Conservation (phyloP, 83 land plant genomes). For the Thuja plicata region DNA sequence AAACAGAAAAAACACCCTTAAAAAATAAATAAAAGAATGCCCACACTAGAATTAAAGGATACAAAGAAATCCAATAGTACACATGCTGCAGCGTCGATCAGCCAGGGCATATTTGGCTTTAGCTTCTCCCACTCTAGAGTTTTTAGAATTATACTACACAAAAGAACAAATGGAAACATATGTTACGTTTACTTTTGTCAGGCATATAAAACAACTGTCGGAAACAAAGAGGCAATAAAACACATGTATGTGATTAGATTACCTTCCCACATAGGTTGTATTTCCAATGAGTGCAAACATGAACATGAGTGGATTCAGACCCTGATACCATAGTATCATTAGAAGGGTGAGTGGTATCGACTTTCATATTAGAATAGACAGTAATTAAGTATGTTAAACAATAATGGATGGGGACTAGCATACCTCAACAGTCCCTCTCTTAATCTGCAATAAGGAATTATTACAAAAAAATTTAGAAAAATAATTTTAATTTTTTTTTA, state of each 20-base stretch:
- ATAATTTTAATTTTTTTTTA: no score
- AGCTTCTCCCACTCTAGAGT: not conserved
- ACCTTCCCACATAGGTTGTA: conserved; percentile 85
- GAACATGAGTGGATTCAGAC: conserved; percentile 90
- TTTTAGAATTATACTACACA: not conserved
- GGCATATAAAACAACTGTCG: no score
- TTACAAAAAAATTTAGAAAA: no score
- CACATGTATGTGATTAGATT: not conserved
- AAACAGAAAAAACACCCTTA: not conserved
- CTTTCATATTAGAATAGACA: no score
- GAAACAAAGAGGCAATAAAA: no score
- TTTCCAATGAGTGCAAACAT: conserved; percentile 76
- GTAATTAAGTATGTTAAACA: not conserved
- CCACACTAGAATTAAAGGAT: not conserved
- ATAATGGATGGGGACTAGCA: not conserved
- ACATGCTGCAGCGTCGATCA: conserved; percentile 28
- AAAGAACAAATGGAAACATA: no score
- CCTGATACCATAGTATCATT: conserved; percentile 31
- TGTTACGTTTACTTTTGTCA: no score
- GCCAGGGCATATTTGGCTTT: conserved; percentile 80
- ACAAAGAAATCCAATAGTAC: not conserved
- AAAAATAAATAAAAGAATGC: not conserved
- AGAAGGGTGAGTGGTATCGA: not conserved
- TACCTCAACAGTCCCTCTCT: conserved; percentile 87
- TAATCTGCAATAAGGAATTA: conserved; percentile 52